phyloP scores from a whole-genome alignment of 495 filamentous ascomycete species.

The Penicillium daleae region DNA sequence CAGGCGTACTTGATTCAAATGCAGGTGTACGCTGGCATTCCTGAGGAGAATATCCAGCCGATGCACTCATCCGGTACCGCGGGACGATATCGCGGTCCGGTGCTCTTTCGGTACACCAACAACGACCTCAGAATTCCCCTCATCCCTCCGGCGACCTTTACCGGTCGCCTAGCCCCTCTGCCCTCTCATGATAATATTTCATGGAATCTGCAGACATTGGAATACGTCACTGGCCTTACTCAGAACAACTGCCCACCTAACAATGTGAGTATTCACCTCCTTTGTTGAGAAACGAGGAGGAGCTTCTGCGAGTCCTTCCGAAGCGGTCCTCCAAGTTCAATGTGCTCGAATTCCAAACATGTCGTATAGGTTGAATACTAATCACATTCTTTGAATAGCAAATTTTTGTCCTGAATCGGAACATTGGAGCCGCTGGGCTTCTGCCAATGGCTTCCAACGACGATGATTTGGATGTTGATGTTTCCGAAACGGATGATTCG shows the following conservation, averaged over 20 bases:
- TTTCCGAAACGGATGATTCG: not conserved
- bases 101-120: not conserved
- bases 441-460: too few relatives aligned
- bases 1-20: slow-evolving; percentile 38
- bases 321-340: too few relatives aligned
- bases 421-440: too few relatives aligned
- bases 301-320: too few relatives aligned
- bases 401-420: too few relatives aligned
- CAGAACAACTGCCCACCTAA: too few relatives aligned
- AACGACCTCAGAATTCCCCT: not conserved
- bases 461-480: too few relatives aligned
- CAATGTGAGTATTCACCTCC: slow-evolving; percentile 17
- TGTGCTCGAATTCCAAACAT: too few relatives aligned
- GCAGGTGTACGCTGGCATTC: slow-evolving; percentile 38
- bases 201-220: too few relatives aligned
- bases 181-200: not conserved
- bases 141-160: slow-evolving; percentile 7
- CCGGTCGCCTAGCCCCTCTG: not conserved
- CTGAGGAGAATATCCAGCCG: slow-evolving; percentile 25
- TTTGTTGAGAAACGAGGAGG: not conserved
- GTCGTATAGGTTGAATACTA: not conserved
- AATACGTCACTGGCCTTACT: too few relatives aligned
- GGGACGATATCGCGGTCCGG: not conserved
- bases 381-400: too few relatives aligned
- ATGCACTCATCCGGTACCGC: slow-evolving; percentile 5